Evolutionary conservation across 108 stramenopile species (phyloP), one percentile per base, ranked within the genome.

Genomic region (Cyclotella cryptica): DNA sequence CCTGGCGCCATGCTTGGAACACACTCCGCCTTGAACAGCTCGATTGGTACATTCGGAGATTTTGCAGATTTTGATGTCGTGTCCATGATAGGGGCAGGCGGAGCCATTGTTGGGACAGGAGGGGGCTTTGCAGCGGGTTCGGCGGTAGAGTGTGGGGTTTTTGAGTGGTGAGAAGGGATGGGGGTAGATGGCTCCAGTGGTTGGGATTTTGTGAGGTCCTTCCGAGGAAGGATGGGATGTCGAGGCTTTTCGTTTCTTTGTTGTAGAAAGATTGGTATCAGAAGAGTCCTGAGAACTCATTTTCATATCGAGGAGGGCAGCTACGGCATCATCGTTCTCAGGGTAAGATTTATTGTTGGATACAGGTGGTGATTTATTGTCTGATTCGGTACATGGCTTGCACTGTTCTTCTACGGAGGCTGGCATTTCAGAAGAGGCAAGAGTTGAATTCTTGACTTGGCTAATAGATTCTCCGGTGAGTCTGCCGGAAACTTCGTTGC

Each of bases 41-140:
- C 64, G 22, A 45, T 65, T 65, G 17, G 43, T 44, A 26, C 64
- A 65, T 14, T 9, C 14, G 22, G 43, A 22, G 28, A 65, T 43
- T 24, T 44, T 65, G 64, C 64, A 65, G 15, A 65, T 46, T 29
- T 65, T 65, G 45, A 65, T 65, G 45, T 65, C 64, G 45, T 65
- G 64, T 10, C 64, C 64, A 24, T 65, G 64, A 0, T 47, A 22
- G 18, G 43, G 45, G 21, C 64, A 65, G 10, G 64, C 64, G 10
- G 12, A 21, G 19, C 64, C 64, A 46, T 46, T 46, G 28, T 65
- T 65, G 22, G 64, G 64, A 46, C 64, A 65, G 21, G 43, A 45
- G 10, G 64, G 64, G 1, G 26, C 64, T 30, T 65, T 65, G 64
- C 64, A 65, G 10, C 64, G 43, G 2, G 64, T 65, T 44, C 64